Base-by-base conservation (phyloP, 768 basidiomycete species). In the Amanita phalloides region DNA sequence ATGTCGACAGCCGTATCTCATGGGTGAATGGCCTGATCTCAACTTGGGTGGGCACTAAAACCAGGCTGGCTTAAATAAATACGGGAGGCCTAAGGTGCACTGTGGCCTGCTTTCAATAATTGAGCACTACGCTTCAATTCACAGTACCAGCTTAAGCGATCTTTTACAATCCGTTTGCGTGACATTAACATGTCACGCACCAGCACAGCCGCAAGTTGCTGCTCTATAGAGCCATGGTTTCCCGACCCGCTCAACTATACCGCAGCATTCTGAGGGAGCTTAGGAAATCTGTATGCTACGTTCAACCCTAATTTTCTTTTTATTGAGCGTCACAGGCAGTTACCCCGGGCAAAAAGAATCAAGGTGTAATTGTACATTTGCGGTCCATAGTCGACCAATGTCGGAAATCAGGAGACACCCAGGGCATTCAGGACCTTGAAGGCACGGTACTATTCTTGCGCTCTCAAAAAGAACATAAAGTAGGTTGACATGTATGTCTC, bases 391-490 rank as follows among this genome's bases (percentile, higher is more conserved):
- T 81, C 30, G 77, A 79, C 56, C 65, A 68, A 51, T 62, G 64
- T 30, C 58, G 66, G 47, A 58, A 58, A 51, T 59, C 64, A 7
- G 57, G 63, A 9, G 58, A 60, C 30, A 36, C 55, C 38, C 54
- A 55, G 32, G 53, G 78, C 26, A 61, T 70, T 13, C 66, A 69
- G 9, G 82, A 82, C 56, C 62, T 82, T n/a, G 68, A 78, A 53
- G 80, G 84, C 57, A 71, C 76, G 2, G 64, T 80, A 37, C 71
- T 81, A 4, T 91, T 92, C 64, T 62, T 95, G 64, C 69, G 70
- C 39, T 79, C 89, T 6, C 84, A 90, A 60, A 70, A 86, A 54
- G 76, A 81, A 61, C 74, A 95, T 71, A 87, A 86, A 73, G 92
- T 86, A 45, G 71, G 61, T 26, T 32, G 5, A 26, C 46, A 7